Conservation (phyloP, 139 green algal genomes). For the Volvox africanus region DNA sequence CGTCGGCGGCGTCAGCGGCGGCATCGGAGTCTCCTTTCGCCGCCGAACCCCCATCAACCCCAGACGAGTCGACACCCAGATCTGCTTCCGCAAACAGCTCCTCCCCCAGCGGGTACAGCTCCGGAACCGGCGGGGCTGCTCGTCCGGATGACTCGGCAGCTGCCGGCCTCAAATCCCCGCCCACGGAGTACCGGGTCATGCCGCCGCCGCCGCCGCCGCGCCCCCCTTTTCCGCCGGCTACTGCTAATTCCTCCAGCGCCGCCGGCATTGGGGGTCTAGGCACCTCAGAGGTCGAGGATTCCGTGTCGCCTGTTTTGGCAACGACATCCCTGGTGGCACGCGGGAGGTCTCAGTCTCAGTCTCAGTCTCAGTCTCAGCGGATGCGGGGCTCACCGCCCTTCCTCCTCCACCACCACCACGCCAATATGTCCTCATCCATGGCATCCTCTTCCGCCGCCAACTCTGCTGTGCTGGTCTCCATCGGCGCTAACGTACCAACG, state of each 20-base stretch:
- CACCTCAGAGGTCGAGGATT: no score
- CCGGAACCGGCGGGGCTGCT: not conserved
- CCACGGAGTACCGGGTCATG: not conserved
- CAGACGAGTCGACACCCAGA: not conserved
- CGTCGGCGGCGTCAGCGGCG: not conserved
- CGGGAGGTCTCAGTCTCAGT: not conserved
- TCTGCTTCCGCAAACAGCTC: not conserved
- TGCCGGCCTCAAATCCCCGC: not conserved
- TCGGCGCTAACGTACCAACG: not conserved
- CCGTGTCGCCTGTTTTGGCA: no score
- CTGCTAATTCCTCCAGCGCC: not conserved
- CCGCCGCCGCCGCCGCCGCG: not conserved
- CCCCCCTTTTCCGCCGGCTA: not conserved
- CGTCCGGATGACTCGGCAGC: not conserved
- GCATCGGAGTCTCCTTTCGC: not conserved
- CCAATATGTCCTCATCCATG: not conserved
- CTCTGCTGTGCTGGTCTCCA: constrained; percentile 1
- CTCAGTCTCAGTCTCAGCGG: not conserved
- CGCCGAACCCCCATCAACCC: not conserved
- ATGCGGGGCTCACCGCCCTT: not conserved
- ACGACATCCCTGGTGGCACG: no score
- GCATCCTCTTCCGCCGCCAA: constrained; percentile 3
- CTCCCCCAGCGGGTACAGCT: not conserved
- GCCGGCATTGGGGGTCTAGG: no score
- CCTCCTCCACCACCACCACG: not conserved